Percentiles rank a stretch among this genome's conserved stretches.
phyloP scores from a whole-genome alignment of 257 asterid genomes.

The Asclepias syriaca region DNA sequence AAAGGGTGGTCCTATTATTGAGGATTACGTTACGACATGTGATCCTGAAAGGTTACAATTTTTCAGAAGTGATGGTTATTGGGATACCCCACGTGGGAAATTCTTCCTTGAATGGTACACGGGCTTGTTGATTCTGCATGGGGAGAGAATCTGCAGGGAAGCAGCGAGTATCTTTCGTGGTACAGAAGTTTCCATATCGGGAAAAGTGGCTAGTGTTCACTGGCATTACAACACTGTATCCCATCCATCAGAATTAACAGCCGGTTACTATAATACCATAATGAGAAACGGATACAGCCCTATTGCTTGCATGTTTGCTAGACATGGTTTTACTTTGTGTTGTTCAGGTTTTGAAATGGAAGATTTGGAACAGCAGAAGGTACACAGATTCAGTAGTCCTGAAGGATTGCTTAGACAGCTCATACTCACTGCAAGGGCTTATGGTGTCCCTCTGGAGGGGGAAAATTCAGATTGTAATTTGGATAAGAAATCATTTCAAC shows the following conservation, averaged over 20 bases:
- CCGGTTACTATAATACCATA: conserved; percentile 60
- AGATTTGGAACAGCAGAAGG: conserved; percentile 44
- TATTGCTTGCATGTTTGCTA: conserved; percentile 50
- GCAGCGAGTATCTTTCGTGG: conserved; percentile 59
- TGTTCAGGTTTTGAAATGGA: conserved; percentile 62
- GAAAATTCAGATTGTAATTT: conserved; percentile 44
- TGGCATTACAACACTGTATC: conserved; percentile 53
- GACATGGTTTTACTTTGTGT: conserved; percentile 50
- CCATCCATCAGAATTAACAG: conserved; percentile 63
- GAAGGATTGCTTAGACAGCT: conserved; percentile 59
- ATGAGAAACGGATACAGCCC: conserved; percentile 52
- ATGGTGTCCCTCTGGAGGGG: conserved; percentile 54
- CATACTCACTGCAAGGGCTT: conserved; percentile 41
- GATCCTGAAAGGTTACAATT: conserved; percentile 51
- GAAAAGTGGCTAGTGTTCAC: conserved; percentile 56
- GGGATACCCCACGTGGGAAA: conserved; percentile 58
- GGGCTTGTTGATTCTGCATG: conserved; percentile 57
- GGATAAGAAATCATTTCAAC: conserved; percentile 54
- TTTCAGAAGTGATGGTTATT: conserved; percentile 49
- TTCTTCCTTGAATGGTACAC: conserved; percentile 83
- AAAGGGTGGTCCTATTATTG: conserved; percentile 43
- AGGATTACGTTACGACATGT: conserved; percentile 38
- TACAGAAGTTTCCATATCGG: conserved; percentile 47
- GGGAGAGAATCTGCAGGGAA: conserved; percentile 68
- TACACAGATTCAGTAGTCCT: conserved; percentile 46